Conservation (phyloP, 805 yeast species). For the Scheffersomyces spartinae region DNA sequence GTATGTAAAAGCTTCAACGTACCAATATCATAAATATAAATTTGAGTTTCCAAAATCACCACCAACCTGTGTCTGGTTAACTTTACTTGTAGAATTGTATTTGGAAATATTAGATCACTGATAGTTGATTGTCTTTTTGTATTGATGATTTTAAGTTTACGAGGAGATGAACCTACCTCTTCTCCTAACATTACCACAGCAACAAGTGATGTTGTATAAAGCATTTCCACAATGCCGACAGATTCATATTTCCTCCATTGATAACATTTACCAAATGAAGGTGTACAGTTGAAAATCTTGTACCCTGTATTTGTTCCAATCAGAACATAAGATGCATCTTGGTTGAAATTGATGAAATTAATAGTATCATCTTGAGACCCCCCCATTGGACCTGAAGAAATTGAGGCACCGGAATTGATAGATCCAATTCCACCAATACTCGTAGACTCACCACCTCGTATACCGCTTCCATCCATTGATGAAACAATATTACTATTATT, state of each 20-base stretch:
- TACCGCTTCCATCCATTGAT: no score
- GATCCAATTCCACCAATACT: neutral
- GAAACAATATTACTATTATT: no score
- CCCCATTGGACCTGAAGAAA: constrained; percentile 1
- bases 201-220: constrained; percentile 76
- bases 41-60: constrained; percentile 31
- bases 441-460: no score
- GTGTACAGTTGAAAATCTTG: constrained; percentile 77
- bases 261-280: constrained; percentile 60
- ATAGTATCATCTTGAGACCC: constrained; percentile 13
- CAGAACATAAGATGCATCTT: constrained; percentile 75
- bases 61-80: constrained; percentile 21
- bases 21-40: constrained; percentile 29
- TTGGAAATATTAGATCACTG: constrained; percentile 32
- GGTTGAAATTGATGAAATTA: constrained; percentile 56
- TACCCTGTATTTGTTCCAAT: constrained; percentile 58
- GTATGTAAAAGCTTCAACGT: constrained; percentile 32
- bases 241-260: constrained; percentile 28
- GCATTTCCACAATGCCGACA: constrained; percentile 74
- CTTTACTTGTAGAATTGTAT: constrained; percentile 27
- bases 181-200: constrained; percentile 77
- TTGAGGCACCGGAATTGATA: neutral
- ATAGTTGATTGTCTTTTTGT: constrained; percentile 51
- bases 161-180: constrained; percentile 60
- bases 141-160: constrained; percentile 73